phyloP scores from a whole-genome alignment of 2,329 filamentous ascomycete genomes.

The Aspergillus piperis region DNA sequence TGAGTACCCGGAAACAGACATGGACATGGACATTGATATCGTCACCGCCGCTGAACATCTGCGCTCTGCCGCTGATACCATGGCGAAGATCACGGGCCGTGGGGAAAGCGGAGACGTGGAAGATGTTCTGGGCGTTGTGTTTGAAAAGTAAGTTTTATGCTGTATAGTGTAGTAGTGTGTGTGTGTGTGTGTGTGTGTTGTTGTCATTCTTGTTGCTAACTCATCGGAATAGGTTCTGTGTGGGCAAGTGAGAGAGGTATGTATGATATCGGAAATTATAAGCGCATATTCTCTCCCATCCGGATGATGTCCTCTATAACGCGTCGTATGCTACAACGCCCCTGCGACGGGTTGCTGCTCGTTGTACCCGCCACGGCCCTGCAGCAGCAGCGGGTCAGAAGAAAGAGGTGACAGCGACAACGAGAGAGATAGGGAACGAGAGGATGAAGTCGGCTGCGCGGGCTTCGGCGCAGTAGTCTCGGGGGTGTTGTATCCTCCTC shows the following conservation, averaged over 20 bases:
- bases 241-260: constrained; percentile 30
- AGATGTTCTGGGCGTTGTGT: constrained; percentile 93
- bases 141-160: constrained; percentile 76
- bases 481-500: constrained; percentile 40
- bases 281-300: background rate
- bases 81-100: constrained; percentile 85
- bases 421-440: background rate
- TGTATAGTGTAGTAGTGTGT: background rate
- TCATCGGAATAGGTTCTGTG: constrained; percentile 52
- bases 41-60: constrained; percentile 89
- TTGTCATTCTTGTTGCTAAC: constrained; percentile 13
- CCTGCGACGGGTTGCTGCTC: constrained; percentile 19
- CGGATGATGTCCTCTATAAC: background rate
- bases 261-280: too few species aligned
- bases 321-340: background rate
- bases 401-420: background rate
- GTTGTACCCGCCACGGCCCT: constrained; percentile 40
- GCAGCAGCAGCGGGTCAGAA: constrained; percentile 12
- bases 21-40: constrained; percentile 78
- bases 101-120: constrained; percentile 88
- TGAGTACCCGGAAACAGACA: constrained; percentile 31
- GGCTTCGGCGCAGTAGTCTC: constrained; percentile 7
- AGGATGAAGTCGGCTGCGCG: background rate
- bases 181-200: background rate
- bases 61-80: constrained; percentile 72